These are phyloP conservation scores for Chlorella sp. DNA, from an alignment of 139 green algal genomes.

Conservation along the genomic window DNA sequence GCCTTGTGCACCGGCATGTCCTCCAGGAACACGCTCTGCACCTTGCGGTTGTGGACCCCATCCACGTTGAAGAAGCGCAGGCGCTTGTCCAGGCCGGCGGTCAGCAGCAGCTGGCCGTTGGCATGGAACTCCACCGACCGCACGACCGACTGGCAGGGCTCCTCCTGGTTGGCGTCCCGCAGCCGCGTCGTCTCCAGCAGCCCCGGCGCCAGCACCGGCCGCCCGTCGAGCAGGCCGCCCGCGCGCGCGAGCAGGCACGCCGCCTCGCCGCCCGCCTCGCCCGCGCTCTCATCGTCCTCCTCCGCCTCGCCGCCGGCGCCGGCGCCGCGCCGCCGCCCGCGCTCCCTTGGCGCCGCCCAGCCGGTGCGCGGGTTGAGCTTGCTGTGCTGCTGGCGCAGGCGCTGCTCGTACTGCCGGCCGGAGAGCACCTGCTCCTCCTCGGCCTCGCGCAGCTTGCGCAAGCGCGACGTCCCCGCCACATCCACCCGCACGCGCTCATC, in stretches of 20 bases:
- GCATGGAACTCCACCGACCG: constrained; percentile 75
- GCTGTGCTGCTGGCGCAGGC: constrained; percentile 72
- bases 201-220: constrained; percentile 38
- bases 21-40: constrained; percentile 82
- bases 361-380: constrained; percentile 66
- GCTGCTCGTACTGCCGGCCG: constrained; percentile 72
- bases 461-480: constrained; percentile 40
- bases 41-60: constrained; percentile 67
- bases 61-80: constrained; percentile 85
- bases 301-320: constrained; percentile 28
- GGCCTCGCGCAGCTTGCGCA: constrained; percentile 71
- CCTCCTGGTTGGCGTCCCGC: constrained; percentile 75
- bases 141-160: constrained; percentile 56
- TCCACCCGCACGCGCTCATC: constrained; percentile 55
- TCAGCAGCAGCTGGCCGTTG: constrained; percentile 84
- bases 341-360: constrained; percentile 57
- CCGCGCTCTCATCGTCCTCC: constrained; percentile 14
- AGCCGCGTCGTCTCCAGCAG: constrained; percentile 73
- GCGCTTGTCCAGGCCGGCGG: constrained; percentile 82
- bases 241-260: constrained; percentile 30
- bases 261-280: no score
- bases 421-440: constrained; percentile 57
- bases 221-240: constrained; percentile 40
- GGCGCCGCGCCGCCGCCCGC: constrained; percentile 2
- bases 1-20: constrained; percentile 88